Evolutionary conservation across 306 rosid species (phyloP).

Genomic region (Cucurbita ficifolia): DNA sequence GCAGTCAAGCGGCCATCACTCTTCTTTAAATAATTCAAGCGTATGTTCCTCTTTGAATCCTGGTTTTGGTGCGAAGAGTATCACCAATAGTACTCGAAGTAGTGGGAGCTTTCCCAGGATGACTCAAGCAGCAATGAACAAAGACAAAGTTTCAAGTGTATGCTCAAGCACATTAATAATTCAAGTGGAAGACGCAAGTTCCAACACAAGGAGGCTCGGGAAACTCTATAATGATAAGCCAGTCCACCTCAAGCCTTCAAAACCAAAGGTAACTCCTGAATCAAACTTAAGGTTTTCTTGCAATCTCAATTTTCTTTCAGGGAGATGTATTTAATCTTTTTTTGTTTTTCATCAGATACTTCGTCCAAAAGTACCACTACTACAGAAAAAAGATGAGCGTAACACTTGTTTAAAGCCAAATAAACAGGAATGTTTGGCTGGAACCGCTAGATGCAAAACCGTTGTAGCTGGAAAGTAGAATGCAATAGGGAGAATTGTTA

Average conservation of each 20-base stretch:
- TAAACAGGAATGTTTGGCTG: conserved; percentile 21
- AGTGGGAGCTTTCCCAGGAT: conserved; percentile 20
- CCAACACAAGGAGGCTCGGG: conserved; percentile 14
- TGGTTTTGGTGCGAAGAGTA: conserved; percentile 18
- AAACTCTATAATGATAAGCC: conserved; percentile 13
- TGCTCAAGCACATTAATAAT: conserved; percentile 15
- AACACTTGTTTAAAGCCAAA: conserved; percentile 17
- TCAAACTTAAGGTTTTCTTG: not conserved
- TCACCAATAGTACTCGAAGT: conserved; percentile 15
- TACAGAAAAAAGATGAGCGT: conserved; percentile 15
- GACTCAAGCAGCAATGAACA: conserved; percentile 24
- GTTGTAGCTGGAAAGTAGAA: conserved; percentile 32
- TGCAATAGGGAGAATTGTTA: conserved; percentile 16
- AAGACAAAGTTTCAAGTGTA: conserved; percentile 5
- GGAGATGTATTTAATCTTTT: not conserved
- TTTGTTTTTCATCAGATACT: conserved; percentile 8
- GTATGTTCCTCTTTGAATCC: conserved; percentile 57
- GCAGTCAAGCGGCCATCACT: conserved; percentile 33
- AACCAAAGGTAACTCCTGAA: conserved; percentile 19
- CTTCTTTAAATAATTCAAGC: conserved; percentile 63
- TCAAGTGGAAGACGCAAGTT: conserved; percentile 16
- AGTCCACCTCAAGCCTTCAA: conserved; percentile 10
- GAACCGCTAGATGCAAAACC: conserved; percentile 17
- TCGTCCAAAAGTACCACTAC: conserved; percentile 22
- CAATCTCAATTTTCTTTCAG: not conserved